These are phyloP conservation scores for Yamadazyma ubonensis DNA, from an alignment of 805 yeast genomes.

Conservation along the genomic window DNA sequence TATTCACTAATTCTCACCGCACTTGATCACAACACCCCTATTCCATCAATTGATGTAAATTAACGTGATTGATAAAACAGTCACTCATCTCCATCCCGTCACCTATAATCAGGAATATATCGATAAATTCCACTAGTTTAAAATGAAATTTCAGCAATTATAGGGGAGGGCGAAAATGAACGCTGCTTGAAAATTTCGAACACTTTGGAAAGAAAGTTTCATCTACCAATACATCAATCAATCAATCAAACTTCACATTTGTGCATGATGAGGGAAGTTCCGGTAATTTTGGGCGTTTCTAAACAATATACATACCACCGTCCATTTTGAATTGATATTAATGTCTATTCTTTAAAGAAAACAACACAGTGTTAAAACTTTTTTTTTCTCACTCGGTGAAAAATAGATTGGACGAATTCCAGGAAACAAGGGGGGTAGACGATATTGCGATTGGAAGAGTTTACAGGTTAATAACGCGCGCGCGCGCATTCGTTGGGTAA, in stretches of 20 bases:
- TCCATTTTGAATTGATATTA: slow-evolving; percentile 45
- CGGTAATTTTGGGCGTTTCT: not conserved
- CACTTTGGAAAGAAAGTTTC: not conserved
- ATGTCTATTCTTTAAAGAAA: slow-evolving; percentile 10
- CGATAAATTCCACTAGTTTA: slow-evolving; percentile 3
- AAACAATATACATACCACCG: slow-evolving; percentile 50
- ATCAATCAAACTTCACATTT: slow-evolving; percentile 7
- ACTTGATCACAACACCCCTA: too few species aligned
- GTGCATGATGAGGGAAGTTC: not conserved
- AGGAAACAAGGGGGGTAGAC: slow-evolving; percentile 8
- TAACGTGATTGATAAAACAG: too few species aligned
- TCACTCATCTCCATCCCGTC: too few species aligned
- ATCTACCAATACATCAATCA: slow-evolving; percentile 13
- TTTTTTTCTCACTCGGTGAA: slow-evolving; percentile 9
- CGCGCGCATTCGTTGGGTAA: too few species aligned
- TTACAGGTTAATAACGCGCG: slow-evolving; percentile 5
- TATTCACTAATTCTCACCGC: too few species aligned
- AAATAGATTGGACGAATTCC: slow-evolving; percentile 8
- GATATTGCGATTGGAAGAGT: slow-evolving; percentile 6
- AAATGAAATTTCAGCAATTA: not conserved
- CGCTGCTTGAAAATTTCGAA: not conserved
- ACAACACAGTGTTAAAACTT: slow-evolving; percentile 11
- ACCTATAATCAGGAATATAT: not conserved
- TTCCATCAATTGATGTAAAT: too few species aligned
- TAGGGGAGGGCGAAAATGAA: slow-evolving; percentile 8